Evolutionary conservation across 2,329 filamentous ascomycete genomes (phyloP), one percentile per base, ranked within the genome.

Genomic region (Fusarium sp.): DNA sequence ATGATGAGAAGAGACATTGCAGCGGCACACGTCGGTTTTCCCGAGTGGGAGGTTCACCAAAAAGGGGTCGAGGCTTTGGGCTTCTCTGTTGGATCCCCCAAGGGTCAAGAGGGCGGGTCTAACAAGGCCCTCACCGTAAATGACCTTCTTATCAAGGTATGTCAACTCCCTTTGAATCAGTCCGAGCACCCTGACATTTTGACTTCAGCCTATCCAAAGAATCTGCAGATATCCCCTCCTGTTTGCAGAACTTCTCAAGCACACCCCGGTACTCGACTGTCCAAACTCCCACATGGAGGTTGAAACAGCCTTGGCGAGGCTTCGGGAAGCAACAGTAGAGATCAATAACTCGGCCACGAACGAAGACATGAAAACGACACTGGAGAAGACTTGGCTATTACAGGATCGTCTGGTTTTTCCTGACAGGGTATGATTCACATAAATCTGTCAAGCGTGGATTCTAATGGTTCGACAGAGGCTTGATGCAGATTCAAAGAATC

Each of bases 201-300:
- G 18, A 32, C 23, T 43, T 20, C 64, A 97, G 94, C 97, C 96
- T 0, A 95, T 98, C 23, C 96, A 99, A 83, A 90, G 96, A 65
- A 90, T 98, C 25, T 97, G 95, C 85, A 95, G 93, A 84, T 98
- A 98, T 80, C 95, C 95, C 13, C 86, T 99, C 5, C 86, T 98
- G 3, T 95, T 98, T 78, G 88, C 91, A 6, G 95, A 98, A 78
- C 87, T 99, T 10, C 87, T 95, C 69, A 95, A 93, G 78, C 89
- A 92, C 75, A 98, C 95, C 0, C 94, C 95, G 2, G 93, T 94
- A 2, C 92, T 90, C 65, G 96, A 98, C 80, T 97, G 95, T 78
- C 95, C 95, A 0, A 91, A 91, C 70, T 93, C 95, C 1, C 93
- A 98, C 82, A 91, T 93, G 80, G 92, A 94, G 63, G 90, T 98